Evolutionary conservation across 2,329 filamentous ascomycete genomes (phyloP), one percentile per base, ranked within the genome.

Genomic region (Ceratocystis albifundus): DNA sequence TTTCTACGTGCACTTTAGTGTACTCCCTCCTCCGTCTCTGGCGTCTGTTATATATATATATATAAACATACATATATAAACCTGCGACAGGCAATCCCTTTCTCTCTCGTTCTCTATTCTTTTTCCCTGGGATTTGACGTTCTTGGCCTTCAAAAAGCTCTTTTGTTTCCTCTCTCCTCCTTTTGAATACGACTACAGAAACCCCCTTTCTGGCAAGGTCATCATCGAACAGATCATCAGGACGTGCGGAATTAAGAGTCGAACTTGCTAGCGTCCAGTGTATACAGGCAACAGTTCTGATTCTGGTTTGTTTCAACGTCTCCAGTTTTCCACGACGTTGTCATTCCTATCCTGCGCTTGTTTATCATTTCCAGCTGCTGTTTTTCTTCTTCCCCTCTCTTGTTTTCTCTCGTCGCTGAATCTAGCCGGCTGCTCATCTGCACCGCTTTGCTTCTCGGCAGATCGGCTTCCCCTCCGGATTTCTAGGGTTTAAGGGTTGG

Each of bases 51-150:
- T 59, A 59, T 59, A 59, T 59, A 59, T 59, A 59, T 59, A 59
- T 59, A 59, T 59, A 59, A 32, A 59, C 32, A n/a, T n/a, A n/a
- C n/a, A n/a, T n/a, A n/a, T 59, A 59, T 59, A 59, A 32, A 59
- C 32, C 28, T 36, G 30, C 28, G 30, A 53, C 25, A 0, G 28
- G 12, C 15, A 17, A 17, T 36, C 55, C 55, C 55, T n/a, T 59
- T 36, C 17, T 15, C 15, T 15, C 36, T 59, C 28, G 2, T 28
- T 6, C 10, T 53, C 22, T 28, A 15, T 6, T 10, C 4, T 20
- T 20, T 25, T 25, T 20, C 28, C 48, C 15, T 50, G 17, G n/a
- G 17, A 6, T 20, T 53, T 28, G 8, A 25, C 48, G 22, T 28
- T 53, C 48, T 53, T 25, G 48, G 4, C 15, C 36, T 15, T 41